A percentile compares a stretch with the other conserved stretches of the same genome.
Conservation (phyloP, 495 filamentous ascomycete species). For the Xylaria scruposa region DNA sequence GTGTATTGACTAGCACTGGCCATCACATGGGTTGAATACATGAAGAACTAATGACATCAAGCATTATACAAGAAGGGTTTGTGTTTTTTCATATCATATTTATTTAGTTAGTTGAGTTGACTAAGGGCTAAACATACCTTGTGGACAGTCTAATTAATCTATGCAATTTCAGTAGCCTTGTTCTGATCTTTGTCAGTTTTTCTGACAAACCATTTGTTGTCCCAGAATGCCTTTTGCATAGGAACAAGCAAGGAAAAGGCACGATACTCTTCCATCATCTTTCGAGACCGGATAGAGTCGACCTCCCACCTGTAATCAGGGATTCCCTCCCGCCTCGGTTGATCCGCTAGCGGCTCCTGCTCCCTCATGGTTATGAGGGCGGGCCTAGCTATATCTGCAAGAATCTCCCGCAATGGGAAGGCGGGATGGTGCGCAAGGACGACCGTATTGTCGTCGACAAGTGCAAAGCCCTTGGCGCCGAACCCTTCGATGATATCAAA, state of each 20-base stretch:
- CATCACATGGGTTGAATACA: neutral
- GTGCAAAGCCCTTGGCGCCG: slow-evolving; percentile 49
- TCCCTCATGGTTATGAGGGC: slow-evolving; percentile 13
- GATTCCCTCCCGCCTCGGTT: neutral
- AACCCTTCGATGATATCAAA: slow-evolving; percentile 47
- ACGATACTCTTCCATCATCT: neutral
- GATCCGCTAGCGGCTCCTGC: neutral
- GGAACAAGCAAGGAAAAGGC: neutral
- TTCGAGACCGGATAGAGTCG: slow-evolving; percentile 1
- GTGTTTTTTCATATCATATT: neutral
- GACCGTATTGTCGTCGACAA: slow-evolving; percentile 47
- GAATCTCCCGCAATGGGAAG: slow-evolving; percentile 41
- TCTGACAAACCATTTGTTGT: slow-evolving; percentile 11
- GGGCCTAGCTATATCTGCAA: slow-evolving; percentile 49
- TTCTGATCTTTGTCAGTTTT: neutral
- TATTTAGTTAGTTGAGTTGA: neutral
- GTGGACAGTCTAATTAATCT: neutral
- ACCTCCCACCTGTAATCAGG: neutral
- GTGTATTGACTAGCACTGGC: neutral
- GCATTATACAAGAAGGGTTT: neutral
- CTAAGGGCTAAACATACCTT: neutral
- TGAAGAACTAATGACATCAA: neutral
- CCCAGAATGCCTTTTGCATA: neutral
- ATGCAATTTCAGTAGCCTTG: neutral
- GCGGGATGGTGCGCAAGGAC: slow-evolving; percentile 45